A percentile compares a stretch with the other conserved stretches of the same genome.
Conservation (phyloP, 1,284 basidiomycete genomes). For the Malassezia restricta region DNA sequence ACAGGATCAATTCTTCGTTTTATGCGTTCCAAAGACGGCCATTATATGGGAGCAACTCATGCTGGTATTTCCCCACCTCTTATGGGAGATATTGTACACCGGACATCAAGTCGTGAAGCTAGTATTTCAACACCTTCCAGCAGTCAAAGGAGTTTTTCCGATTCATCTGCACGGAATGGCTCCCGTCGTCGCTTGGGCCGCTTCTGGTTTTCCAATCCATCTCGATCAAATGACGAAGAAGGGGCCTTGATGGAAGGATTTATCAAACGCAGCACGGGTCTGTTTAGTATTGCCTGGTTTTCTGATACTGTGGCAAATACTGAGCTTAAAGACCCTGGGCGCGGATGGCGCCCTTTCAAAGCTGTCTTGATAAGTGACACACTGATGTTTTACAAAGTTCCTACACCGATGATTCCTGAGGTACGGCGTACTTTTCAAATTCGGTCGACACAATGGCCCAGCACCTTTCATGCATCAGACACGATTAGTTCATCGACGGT, state of each 20-base stretch:
- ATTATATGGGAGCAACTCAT: background rate
- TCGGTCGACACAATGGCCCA: conserved; percentile 8
- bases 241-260: conserved; percentile 5
- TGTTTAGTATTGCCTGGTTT: conserved; percentile 11
- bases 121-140: background rate
- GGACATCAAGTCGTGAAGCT: background rate
- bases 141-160: background rate
- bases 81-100: background rate
- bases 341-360: conserved; percentile 43
- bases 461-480: background rate
- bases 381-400: conserved; percentile 41
- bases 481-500: background rate
- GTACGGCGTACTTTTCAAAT: conserved; percentile 18
- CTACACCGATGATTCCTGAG: conserved; percentile 30
- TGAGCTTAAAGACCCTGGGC: conserved; percentile 6
- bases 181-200: background rate
- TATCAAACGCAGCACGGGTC: conserved; percentile 13
- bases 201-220: background rate
- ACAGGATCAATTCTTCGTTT: background rate
- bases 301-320: conserved; percentile 2
- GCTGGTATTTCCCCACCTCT: background rate
- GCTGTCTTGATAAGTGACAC: conserved; percentile 33
- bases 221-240: background rate
- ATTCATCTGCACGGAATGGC: background rate
- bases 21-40: background rate